Evolutionary conservation across 208 protist species (phyloP), one percentile per base, ranked within the genome.

Genomic region (Naegleria lovaniensis): DNA sequence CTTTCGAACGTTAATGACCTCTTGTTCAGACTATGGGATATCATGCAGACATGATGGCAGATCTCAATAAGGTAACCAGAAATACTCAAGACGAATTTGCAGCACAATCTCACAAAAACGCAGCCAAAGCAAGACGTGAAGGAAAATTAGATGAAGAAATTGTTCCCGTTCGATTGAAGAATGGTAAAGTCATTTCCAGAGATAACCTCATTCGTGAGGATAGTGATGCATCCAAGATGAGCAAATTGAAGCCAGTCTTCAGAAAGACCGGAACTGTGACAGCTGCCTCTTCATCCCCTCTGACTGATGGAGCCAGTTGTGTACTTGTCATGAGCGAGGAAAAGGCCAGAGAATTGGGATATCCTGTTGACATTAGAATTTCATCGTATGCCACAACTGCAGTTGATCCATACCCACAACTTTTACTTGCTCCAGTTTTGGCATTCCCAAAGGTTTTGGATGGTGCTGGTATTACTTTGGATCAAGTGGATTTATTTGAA

Each of bases 261-360:
- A 95, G 96, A 52, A 85, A 91, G 33, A 91, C 95, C 43, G 96
- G 95, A 19, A 96, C 95, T n/a, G 93, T 97, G 29, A 97, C 95
- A 36, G 95, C 96, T 5, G 95, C 94, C 5, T 96, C 95, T 0
- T 96, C 95, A 41, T 95, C 94, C 67, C 91, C 94, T 0, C 92
- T 97, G 43, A 97, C 96, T 6, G 95, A 97, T 85, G 96, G 96
- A 90, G 96, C 93, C 5, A 95, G 93, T 91, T 94, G 94, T 15
- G 95, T 97, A 91, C 92, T 97, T 0, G 38, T 97, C 39, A 96
- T 97, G 95, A 96, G 94, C 6, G 95, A 97, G 89, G 94, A 96
- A 83, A 96, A 95, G 91, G 95, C 95, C 11, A 94, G 92, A 83
- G 93, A 95, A 91, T 92, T 96, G 3, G 95, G 95, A n/a, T 96